Percentiles rank a stretch among this genome's conserved stretches.
Evolutionary conservation across 306 rosid species (phyloP).

Genomic region (Prunus campanulata): DNA sequence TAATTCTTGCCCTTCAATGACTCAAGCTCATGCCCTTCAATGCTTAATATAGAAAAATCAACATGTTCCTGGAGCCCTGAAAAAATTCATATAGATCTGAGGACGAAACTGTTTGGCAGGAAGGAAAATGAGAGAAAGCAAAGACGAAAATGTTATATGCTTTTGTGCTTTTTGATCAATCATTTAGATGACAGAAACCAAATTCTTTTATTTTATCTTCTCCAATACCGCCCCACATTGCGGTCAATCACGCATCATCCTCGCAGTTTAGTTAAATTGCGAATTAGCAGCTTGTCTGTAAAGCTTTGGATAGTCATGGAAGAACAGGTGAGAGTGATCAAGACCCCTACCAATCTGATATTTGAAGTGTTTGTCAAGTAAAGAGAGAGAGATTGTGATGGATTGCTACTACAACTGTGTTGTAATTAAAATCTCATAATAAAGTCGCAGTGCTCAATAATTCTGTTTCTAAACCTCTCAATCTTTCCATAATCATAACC

Average conservation of each 20-base stretch:
- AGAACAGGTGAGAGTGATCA: conserved; percentile 44
- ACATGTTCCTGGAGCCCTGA: neutral
- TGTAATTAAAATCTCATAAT: neutral
- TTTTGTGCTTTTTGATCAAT: neutral
- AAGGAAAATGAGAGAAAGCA: neutral
- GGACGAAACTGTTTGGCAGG: neutral
- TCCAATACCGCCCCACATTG: neutral
- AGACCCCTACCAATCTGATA: conserved; percentile 31
- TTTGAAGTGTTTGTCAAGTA: conserved; percentile 64
- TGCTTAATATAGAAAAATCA: neutral
- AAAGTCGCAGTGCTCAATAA: conserved; percentile 13
- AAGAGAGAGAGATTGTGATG: conserved; percentile 30
- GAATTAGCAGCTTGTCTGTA: conserved; percentile 21
- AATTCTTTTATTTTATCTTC: neutral
- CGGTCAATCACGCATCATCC: conserved; percentile 10
- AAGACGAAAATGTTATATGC: neutral
- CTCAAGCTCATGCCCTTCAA: neutral
- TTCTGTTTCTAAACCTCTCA: conserved; percentile 28
- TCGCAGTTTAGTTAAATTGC: neutral
- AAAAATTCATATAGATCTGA: neutral
- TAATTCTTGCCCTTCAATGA: neutral
- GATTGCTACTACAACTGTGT: conserved; percentile 4
- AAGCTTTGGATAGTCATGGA: conserved; percentile 23
- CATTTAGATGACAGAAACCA: neutral
- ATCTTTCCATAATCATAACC: conserved; percentile 71